Base-by-base conservation (phyloP, 768 basidiomycete genomes). In the Sarcomyxa edulis region DNA sequence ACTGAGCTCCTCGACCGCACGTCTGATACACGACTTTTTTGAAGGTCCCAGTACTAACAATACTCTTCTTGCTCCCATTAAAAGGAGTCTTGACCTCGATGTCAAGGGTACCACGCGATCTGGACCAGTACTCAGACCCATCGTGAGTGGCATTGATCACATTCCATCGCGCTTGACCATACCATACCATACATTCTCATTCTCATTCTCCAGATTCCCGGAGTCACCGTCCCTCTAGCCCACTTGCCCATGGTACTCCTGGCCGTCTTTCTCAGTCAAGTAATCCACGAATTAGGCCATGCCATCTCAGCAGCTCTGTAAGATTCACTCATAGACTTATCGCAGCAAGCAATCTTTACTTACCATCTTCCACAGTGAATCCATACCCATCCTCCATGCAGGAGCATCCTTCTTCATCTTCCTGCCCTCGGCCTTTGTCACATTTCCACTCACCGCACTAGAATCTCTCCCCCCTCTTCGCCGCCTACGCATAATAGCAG, bases 281-380 rank as follows among this genome's bases (percentile, higher is more conserved):
- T 81, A n/a, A 53, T 85, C 14, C 90, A 93, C 47, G 90, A 94
- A 60, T 56, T 74, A 0, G 90, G 90, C 5, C 90, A 94, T 56
- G 84, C 81, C 9, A 51, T 91, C 30, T 65, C 79, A 7, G 90
- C 82, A 9, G 83, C 87, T 14, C 51, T 83, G 85, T 90, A 57
- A 52, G n/a, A n/a, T n/a, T n/a, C n/a, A n/a, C n/a, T n/a, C n/a
- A n/a, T n/a, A n/a, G n/a, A n/a, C n/a, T n/a, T n/a, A n/a, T n/a
- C n/a, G n/a, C n/a, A n/a, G n/a, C n/a, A n/a, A n/a, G n/a, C n/a
- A n/a, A n/a, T n/a, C 30, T 7, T 20, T 32, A 21, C 33, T 24
- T 42, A 36, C 8, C 35, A 8, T 26, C 22, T 8, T 11, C 30
- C 16, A 16, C 42, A 91, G 90, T 5, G 82, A 86, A 35, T 65